A percentile compares a stretch with the other conserved stretches of the same genome.
phyloP scores from a whole-genome alignment of 768 basidiomycete genomes.

The Termitomyces titanicus region DNA sequence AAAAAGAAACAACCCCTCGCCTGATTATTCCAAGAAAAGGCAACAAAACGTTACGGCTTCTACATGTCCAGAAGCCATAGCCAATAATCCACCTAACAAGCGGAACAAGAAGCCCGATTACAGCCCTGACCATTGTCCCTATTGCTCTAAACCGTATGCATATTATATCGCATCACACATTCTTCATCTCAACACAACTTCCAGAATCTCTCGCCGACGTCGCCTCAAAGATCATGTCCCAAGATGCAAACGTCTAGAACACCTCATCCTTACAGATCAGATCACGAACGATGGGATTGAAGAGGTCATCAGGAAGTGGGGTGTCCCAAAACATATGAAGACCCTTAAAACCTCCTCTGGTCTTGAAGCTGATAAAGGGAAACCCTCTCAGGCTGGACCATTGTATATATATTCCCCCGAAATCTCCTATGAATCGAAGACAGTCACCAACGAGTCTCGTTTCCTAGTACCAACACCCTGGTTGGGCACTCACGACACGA shows the following conservation, averaged over 20 bases:
- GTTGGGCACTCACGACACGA: neutral
- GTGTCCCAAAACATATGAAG: neutral
- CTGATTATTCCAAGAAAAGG: neutral
- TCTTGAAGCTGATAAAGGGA: neutral
- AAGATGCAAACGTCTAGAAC: too few species aligned
- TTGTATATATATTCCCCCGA: neutral
- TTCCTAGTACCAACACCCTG: neutral
- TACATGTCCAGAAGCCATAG: accelerated
- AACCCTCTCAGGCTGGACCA: too few species aligned
- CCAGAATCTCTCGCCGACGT: neutral
- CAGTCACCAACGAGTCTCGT: too few species aligned
- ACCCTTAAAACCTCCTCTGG: too few species aligned
- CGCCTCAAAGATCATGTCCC: neutral
- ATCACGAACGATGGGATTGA: neutral
- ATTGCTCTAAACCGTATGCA: neutral
- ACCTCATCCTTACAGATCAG: neutral
- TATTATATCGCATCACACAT: too few species aligned
- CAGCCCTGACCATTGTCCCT: neutral
- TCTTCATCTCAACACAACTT: neutral
- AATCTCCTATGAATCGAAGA: too few species aligned
- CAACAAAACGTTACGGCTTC: too few species aligned
- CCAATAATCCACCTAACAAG: too few species aligned
- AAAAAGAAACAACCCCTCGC: neutral
- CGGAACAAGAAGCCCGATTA: neutral
- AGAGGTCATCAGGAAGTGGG: neutral